phyloP scores from a whole-genome alignment of 371 early-diverging fungal genomes.

The Syncephalis fuscata region DNA sequence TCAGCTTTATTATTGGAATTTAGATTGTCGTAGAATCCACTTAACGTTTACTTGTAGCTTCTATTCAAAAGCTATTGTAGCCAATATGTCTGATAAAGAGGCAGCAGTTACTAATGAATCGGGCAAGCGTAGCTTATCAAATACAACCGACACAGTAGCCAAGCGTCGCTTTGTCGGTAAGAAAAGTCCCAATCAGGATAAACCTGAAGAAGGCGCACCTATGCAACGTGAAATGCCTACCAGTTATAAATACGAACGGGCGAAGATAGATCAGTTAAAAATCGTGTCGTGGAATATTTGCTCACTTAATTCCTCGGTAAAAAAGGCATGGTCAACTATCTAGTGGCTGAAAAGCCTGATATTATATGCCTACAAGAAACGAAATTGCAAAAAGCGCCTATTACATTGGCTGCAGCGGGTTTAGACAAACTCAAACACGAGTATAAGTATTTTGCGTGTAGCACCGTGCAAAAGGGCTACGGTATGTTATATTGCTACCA shows the following conservation, averaged over 20 bases:
- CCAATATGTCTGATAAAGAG: no score
- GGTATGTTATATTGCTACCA: conserved; percentile 12
- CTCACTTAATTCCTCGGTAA: conserved; percentile 47
- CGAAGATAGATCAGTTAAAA: conserved; percentile 20
- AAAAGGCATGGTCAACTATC: conserved; percentile 62
- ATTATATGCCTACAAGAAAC: conserved; percentile 77
- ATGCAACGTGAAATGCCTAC: not conserved
- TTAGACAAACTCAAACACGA: conserved; percentile 44
- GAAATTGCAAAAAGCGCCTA: conserved; percentile 23
- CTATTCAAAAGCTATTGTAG: no score
- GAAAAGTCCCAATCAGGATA: no score
- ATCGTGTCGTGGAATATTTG: conserved; percentile 72
- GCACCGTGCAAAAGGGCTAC: conserved; percentile 65
- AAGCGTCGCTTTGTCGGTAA: no score
- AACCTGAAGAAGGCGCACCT: no score
- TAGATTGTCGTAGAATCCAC: no score
- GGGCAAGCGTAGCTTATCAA: no score
- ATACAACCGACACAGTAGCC: no score
- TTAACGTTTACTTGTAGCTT: no score
- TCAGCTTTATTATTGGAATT: no score
- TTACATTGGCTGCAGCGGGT: conserved; percentile 9
- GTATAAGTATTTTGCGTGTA: conserved; percentile 44
- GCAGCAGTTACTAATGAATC: no score
- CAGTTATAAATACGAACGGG: not conserved
- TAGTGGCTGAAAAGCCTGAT: conserved; percentile 70